Evolutionary conservation across 345 rosid species (phyloP), one percentile per base, ranked within the genome.

Genomic region (Anacardium occidentale): DNA sequence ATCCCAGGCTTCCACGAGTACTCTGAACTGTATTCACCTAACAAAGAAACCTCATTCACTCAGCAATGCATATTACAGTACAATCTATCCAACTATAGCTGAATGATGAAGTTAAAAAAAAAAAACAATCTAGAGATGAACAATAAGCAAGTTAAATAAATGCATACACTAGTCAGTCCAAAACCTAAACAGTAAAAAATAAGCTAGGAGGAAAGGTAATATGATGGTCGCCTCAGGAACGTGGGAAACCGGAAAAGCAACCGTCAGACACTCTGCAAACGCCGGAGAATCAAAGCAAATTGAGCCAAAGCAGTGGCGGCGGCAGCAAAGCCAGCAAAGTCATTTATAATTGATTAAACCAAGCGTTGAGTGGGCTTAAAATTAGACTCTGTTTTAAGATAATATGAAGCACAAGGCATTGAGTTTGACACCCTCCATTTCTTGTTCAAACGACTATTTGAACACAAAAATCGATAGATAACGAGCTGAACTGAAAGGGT

Each of bases 1-100:
- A 60, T 93, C 95, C 97, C 97, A 93, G 63, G 98, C 92, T 80
- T 93, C 97, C 78, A 93, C 93, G 97, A 62, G 98, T 93, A 81
- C 90, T 85, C 79, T 89, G 98, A 62, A 91, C 98, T 68, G 88
- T 88, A 64, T 87, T 91, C 71, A 93, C 95, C 97, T 88, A 78
- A 53, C 81, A 79, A 66, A 20, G n/a, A 70, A 77, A 65, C 67
- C 37, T 24, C 32, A 55, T 32, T 51, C 8, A 62, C 57, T 75
- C 71, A 73, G 66, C 52, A 53, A 74, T 18, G 42, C 32, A 68
- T 59, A 3, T 29, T 25, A 32, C 37, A 32, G 5, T 22, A 14
- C 11, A 5, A 47, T 47, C 15, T 29, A 44, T 20, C 53, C 59
- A 62, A 29, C 25, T 9, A 22, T 34, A 65, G 15, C 22, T 6